Conservation (phyloP, 2,329 filamentous ascomycete genomes). For the Mycocentrospora acerina region DNA sequence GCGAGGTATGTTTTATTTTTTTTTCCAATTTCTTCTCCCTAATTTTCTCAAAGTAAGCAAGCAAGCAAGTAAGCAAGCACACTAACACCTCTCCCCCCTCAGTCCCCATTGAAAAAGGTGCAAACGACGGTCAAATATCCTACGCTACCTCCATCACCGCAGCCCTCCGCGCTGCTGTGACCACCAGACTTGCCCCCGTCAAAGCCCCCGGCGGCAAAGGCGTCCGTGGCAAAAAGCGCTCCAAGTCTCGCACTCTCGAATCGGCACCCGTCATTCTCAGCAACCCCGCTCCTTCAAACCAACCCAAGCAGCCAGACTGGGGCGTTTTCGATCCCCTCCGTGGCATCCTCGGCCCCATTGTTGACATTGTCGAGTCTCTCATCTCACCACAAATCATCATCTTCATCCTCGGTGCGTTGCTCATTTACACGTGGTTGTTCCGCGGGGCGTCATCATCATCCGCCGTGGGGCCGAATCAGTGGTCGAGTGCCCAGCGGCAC, state of each 20-base stretch:
- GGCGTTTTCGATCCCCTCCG: conserved; percentile 79
- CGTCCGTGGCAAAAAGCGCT: conserved; percentile 54
- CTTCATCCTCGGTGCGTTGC: conserved; percentile 65
- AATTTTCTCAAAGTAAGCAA: background rate
- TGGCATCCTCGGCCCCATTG: conserved; percentile 66
- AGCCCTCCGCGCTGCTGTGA: conserved; percentile 71
- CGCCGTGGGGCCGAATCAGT: conserved; percentile 30
- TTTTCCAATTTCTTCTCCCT: no score
- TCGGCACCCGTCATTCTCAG: conserved; percentile 43
- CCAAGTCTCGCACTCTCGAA: conserved; percentile 56
- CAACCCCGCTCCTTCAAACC: conserved; percentile 25
- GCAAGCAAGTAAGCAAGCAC: no score
- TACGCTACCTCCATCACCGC: conserved; percentile 81
- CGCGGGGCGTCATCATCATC: conserved; percentile 37
- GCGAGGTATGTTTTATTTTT: conserved; percentile 72
- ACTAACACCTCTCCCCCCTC: conserved; percentile 11
- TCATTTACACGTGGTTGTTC: conserved; percentile 39
- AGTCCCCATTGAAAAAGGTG: conserved; percentile 96
- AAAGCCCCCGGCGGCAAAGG: conserved; percentile 51
- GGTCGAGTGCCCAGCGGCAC: conserved; percentile 63
- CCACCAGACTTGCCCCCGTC: conserved; percentile 57
- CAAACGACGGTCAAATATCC: conserved; percentile 81
- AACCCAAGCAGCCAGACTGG: conserved; percentile 56
- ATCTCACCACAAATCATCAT: conserved; percentile 78
- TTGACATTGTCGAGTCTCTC: conserved; percentile 69